Base-by-base conservation (phyloP, 192 early-diverging fungal species). In the Coemansia sp. region DNA sequence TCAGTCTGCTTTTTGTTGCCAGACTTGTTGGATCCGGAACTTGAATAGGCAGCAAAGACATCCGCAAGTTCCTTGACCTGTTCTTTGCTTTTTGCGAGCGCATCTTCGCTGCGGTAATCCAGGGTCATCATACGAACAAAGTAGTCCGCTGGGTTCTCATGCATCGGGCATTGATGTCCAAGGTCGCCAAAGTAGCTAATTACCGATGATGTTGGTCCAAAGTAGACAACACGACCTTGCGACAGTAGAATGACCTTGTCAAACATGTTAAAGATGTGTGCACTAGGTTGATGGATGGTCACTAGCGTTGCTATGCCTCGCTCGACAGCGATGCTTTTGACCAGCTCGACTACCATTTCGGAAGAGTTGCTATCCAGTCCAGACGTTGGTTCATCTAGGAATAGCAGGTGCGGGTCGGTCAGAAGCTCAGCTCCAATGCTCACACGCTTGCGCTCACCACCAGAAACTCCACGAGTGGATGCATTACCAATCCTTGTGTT, bases 251-350 rank as follows among this genome's bases (percentile, higher is more conserved):
- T 83, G 5, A 94, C 85, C 58, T 90, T 85, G 81, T 95, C 91
- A 74, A 96, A 95, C 24, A 90, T 78, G 19, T 82, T 81, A 77
- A 89, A 95, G 49, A 93, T 85, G 56, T 92, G 87, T 5, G 88
- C 89, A 44, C 85, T 84, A 21, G 95, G 95, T 73, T 96, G 94
- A 68, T 97, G 95, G 62, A 97, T 93, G 7, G 90, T 93, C 73
- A 93, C 89, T 21, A 97, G 77, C 8, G 94, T 85, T 7, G 91
- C 90, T 24, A 87, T 88, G 27, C 83, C 71, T 12, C 80, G 75
- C 27, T 78, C 75, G 38, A 81, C 69, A 2, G 89, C 85, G 23
- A 93, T 76, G 53, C 82, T 74, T 52, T 81, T 73, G 54, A 90
- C 84, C 16, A 86, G 84, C 69, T 87, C 80, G 30, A 88, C 84